Percentiles rank a stretch among this genome's conserved stretches.
These are phyloP conservation scores for Parafenestella ontariensis DNA, from an alignment of 2,329 filamentous ascomycete species.

Conservation along the genomic window DNA sequence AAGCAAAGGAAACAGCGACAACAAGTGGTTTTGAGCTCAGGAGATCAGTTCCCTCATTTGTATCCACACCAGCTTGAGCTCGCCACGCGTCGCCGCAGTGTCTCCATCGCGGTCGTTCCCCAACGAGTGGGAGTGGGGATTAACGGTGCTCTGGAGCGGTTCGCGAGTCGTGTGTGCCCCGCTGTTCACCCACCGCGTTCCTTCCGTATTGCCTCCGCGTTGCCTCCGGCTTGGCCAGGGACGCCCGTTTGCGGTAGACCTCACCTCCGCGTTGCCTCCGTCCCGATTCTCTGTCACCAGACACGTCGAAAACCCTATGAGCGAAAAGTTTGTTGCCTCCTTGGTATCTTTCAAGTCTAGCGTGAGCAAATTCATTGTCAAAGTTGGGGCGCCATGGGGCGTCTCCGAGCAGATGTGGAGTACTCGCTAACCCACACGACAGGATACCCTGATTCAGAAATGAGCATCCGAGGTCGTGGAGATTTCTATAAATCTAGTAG, in stretches of 20 bases:
- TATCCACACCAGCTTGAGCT: conserved; percentile 4
- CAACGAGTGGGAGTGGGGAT: not conserved
- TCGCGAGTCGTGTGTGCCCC: conserved; percentile 6
- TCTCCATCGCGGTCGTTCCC: not conserved
- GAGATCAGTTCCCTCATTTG: conserved; percentile 6
- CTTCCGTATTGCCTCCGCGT: conserved; percentile 19
- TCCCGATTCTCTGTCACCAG: not conserved
- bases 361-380: not conserved
- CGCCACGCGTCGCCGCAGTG: not conserved
- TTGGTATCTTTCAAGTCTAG: conserved; percentile 7
- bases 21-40: not conserved
- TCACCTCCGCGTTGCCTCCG: not conserved
- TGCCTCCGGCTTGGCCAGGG: conserved; percentile 24
- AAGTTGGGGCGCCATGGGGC: conserved; percentile 18
- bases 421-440: conserved; percentile 24
- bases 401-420: conserved; percentile 5
- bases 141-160: not conserved
- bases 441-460: conserved; percentile 9
- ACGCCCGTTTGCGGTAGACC: not conserved
- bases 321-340: not conserved
- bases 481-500: conserved; percentile 18
- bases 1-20: not conserved
- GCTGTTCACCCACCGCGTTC: not conserved
- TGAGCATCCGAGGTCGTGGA: conserved; percentile 22
- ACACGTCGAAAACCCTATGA: not conserved